Base-by-base conservation (phyloP, 169 alveolate genomes). In the Babesia gibsoni region DNA sequence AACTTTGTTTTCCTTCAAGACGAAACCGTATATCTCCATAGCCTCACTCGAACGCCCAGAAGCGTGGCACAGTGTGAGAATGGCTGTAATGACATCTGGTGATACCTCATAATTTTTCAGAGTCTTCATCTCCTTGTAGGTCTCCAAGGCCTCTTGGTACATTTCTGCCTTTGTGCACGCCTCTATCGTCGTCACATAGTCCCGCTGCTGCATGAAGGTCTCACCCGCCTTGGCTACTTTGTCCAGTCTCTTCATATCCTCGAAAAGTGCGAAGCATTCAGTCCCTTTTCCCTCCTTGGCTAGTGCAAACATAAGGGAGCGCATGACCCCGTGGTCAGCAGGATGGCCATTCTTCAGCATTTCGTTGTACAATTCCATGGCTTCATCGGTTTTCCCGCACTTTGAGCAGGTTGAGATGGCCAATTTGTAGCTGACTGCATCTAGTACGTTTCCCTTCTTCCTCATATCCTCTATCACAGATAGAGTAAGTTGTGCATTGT, bases 261-360 rank as follows among this genome's bases (percentile, higher is more conserved):
- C 66, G 27, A 67, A 69, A 12, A 67, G 18, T 22, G 33, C 42
- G 7, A 41, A n/a, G 36, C 75, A 54, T 16, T 52, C 56, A 14
- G 33, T 25, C 14, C 73, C 87, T 18, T 35, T 35, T 10, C 82
- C 82, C n/a, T 67, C 61, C 8, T 48, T 41, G 20, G 87, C 66
- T 27, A 66, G 46, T 42, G 20, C 45, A 37, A 69, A 29, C 57
- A 78, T 41, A 5, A 78, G 3, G 7, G 67, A 36, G n/a, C 82
- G 27, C 53, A 78, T 54, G 52, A 58, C 64, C 18, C 87, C 87
- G 43, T 67, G 82, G 57, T 78, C 87, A 9, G 53, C 37, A 6
- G 37, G 10, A 18, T 54, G 52, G n/a, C 65, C 74, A 29, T 48
- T 42, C 2, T 46, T 23, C 14, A 78, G 8, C 64, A 68, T 49